A percentile compares a stretch with the other conserved stretches of the same genome.
Evolutionary conservation across 2,329 filamentous ascomycete species (phyloP).

Genomic region (Calonectria hawksworthii): DNA sequence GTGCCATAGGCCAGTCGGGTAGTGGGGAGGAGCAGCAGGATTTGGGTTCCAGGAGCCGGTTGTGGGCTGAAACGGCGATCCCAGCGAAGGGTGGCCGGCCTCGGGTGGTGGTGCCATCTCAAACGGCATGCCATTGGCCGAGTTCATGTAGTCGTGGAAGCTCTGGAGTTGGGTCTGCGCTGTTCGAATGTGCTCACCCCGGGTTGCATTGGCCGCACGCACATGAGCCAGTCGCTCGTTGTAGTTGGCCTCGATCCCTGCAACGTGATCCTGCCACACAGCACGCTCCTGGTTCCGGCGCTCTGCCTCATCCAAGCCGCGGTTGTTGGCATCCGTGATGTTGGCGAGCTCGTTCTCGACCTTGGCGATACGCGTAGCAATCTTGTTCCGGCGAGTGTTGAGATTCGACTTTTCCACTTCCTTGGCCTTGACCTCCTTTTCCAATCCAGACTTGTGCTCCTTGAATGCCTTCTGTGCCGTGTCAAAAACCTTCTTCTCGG

Average conservation of each 20-base stretch:
- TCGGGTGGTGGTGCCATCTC: constrained; percentile 45
- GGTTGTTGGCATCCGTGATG: constrained; percentile 77
- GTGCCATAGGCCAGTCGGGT: constrained; percentile 54
- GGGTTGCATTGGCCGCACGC: constrained; percentile 47
- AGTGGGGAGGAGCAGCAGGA: constrained; percentile 51
- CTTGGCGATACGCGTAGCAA: constrained; percentile 78
- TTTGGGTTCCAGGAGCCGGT: constrained; percentile 53
- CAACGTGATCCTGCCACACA: constrained; percentile 61
- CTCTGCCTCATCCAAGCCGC: constrained; percentile 75
- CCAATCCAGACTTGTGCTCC: constrained; percentile 71
- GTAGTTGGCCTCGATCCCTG: constrained; percentile 61
- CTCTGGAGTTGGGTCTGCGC: constrained; percentile 50
- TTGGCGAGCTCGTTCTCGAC: constrained; percentile 80
- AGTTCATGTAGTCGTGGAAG: constrained; percentile 51
- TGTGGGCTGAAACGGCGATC: constrained; percentile 42
- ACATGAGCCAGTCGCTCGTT: constrained; percentile 59
- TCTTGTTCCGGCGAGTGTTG: constrained; percentile 79
- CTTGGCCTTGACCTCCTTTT: constrained; percentile 73
- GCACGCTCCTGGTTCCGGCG: constrained; percentile 67
- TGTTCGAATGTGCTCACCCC: constrained; percentile 48
- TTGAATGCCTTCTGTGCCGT: constrained; percentile 67
- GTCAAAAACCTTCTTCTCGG: constrained; percentile 73
- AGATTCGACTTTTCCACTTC: constrained; percentile 75
- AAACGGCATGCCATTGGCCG: constrained; percentile 50
- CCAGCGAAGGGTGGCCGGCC: constrained; percentile 42